Conservation (phyloP, 129 eudicot genomes). For the carrot (Daucus carota) region DH1_v3.0 NC_030385.2:40517001-40517500, state of each 20-base stretch:
- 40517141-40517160: background rate
- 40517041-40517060: background rate
- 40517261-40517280: background rate
- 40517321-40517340: conserved; percentile 49
- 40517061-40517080: background rate
- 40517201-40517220: background rate
- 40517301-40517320: background rate
- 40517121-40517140: background rate
- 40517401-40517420: conserved; percentile 96
- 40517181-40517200: background rate
- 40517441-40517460: conserved; percentile 93
- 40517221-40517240: background rate
- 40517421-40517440: conserved; percentile 97
- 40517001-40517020: background rate
- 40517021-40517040: background rate
- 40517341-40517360: conserved; percentile 97
- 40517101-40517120: background rate
- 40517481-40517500: conserved; percentile 79
- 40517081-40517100: background rate
- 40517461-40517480: conserved; percentile 96
- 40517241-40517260: background rate
- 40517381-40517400: conserved; percentile 91
- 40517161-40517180: background rate
- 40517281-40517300: background rate
- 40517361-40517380: conserved; percentile 78